Evolutionary conservation across 164 flowering plant genomes (phyloP), one percentile per base, ranked within the genome.

Genomic region (Sedum album): DNA sequence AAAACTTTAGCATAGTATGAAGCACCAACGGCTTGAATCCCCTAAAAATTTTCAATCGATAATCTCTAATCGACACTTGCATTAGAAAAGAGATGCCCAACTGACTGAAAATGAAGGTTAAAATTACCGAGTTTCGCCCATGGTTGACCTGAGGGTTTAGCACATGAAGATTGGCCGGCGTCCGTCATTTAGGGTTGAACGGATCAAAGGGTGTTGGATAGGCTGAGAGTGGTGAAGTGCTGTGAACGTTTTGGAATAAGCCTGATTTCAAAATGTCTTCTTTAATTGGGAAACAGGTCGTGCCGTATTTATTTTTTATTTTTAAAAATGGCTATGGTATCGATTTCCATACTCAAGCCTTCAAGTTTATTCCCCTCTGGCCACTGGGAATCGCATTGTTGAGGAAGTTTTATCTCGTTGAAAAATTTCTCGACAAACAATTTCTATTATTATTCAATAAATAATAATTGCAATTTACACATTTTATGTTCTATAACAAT

Each of bases 71-170:
- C 20, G 26, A 64, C 23, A 33, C 35, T 14, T 1, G 7, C n/a
- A 63, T 31, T 64, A 20, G 66, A 20, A 21, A 65, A 65, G 2
- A 65, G 28, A 65, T 23, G 17, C 25, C 30, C 23, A 35, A 9
- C 39, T 18, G 28, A 65, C 18, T 21, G 46, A 65, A 21, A 13
- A 8, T 21, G 13, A 36, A 33, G 11, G 38, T 9, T 42, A 10
- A 9, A 35, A 14, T 64, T 65, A 65, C 67, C 67, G n/a, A 65
- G 67, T 41, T 65, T 65, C n/a, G 67, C 67, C 67, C 67, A 65
- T 1, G 15, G 46, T 65, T 65, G 25, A 2, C 3, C 18, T 4
- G 67, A 65, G 30, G 46, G 67, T 38, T 65, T 65, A 35, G 67
- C 18, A 21, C 46, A 14, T 7, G 67, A 65, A 35, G 67, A 65